A percentile compares a stretch with the other conserved stretches of the same genome.
These are phyloP conservation scores for Lotmaria passim DNA, from an alignment of 208 protist genomes.

Conservation along the genomic window DNA sequence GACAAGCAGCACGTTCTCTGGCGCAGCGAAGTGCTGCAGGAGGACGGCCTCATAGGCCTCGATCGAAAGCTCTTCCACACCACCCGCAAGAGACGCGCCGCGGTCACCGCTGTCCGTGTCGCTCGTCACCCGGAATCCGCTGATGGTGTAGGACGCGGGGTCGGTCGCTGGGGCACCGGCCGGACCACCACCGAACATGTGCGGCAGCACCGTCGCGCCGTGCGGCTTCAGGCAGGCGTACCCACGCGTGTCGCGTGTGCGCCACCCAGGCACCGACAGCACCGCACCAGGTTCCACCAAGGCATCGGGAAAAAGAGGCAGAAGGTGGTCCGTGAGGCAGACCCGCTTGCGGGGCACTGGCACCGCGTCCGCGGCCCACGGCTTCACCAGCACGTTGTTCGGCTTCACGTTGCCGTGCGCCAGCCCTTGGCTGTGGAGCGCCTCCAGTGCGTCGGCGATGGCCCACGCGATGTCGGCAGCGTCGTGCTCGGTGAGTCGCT, in stretches of 20 bases:
- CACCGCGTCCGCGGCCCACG: neutral
- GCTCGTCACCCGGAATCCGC: slow-evolving; percentile 13
- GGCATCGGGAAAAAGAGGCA: slow-evolving; percentile 26
- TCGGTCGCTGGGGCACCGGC: neutral
- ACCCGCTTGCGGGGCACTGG: slow-evolving; percentile 2
- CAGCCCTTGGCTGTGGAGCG: slow-evolving; percentile 25
- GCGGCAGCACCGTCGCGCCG: slow-evolving; percentile 20
- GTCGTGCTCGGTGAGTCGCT: slow-evolving; percentile 28
- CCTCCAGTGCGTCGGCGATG: slow-evolving; percentile 12
- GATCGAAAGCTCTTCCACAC: slow-evolving; percentile 22
- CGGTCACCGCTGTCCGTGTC: neutral
- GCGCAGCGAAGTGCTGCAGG: slow-evolving; percentile 37
- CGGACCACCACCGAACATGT: slow-evolving; percentile 23
- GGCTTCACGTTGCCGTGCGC: slow-evolving; percentile 64
- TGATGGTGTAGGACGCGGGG: slow-evolving; percentile 23
- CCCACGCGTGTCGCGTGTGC: slow-evolving; percentile 12
- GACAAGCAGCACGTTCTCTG: slow-evolving; percentile 39
- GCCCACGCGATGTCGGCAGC: slow-evolving; percentile 33
- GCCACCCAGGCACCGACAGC: slow-evolving; percentile 24
- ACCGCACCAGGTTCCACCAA: slow-evolving; percentile 25
- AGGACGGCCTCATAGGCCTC: slow-evolving; percentile 25
- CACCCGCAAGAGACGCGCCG: slow-evolving; percentile 13
- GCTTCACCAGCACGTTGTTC: slow-evolving; percentile 54
- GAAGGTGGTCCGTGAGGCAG: slow-evolving; percentile 30
- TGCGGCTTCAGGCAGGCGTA: slow-evolving; percentile 36